Evolutionary conservation across 495 filamentous ascomycete species (phyloP), one percentile per base, ranked within the genome.

Genomic region (Umbilicaria muhlenbergii): DNA sequence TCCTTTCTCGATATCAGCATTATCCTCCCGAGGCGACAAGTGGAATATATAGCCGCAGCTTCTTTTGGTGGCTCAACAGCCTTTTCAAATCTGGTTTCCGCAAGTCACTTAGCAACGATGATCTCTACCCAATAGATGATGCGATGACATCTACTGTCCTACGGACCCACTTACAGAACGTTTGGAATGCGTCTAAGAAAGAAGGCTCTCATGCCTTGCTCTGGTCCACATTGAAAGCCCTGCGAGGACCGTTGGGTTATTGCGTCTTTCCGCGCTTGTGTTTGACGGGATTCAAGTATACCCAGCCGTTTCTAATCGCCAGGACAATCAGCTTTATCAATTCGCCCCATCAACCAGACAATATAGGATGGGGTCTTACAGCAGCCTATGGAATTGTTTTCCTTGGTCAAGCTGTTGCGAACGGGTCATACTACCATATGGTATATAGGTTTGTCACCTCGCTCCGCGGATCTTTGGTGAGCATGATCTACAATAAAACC

Each of bases 321-420:
- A 59, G 66, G 11, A 65, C 73, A 0, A 52, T 79, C 5, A 52
- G 49, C 6, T 69, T 72, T 38, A 34, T 49, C 7, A 51, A 45
- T 40, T 60, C 60, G 5, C 65, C 53, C 12, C 73, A 79, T 45
- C 24, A 28, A 10, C 24, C 24, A 28, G 2, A 28, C 24, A 6
- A 28, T 28, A 46, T 66, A 19, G 65, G 70, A 35, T 75, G 80
- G 52, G 77, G 77, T 3, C 55, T 81, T 40, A 77, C 83, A 44
- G 78, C 73, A n/a, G 79, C 77, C 1, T 76, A 72, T 46, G 51
- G 68, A 15, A 44, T 78, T 5, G 71, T 82, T 0, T 83, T 81
- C 46, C 46, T 63, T 18, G 76, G 77, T 0, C 68, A 82, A 17
- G 78, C 73, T 8, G 64, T 80, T 12, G 68, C 70, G 0, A 67